Evolutionary conservation across 108 stramenopile species (phyloP), one percentile per base, ranked within the genome.

Genomic region (Nitzschia inconspicua): DNA sequence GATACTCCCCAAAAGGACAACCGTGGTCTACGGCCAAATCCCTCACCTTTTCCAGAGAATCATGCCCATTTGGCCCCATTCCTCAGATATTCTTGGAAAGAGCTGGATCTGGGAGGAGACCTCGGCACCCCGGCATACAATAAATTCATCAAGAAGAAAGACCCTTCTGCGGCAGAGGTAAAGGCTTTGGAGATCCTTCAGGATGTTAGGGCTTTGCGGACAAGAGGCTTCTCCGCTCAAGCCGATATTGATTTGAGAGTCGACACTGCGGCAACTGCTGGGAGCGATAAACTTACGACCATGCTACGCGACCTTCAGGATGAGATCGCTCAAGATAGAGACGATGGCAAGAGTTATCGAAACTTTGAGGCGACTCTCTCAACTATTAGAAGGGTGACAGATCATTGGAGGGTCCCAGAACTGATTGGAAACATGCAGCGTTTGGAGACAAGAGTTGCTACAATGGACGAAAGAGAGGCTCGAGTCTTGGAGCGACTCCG

Each of bases 61-160:
- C 13, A 51, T 30, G 30, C 50, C 29, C 50, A 51, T 19, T 25
- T 51, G 50, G 25, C 27, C 18, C 50, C 50, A 18, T 31, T 51
- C 4, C 4, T 51, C 7, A 19, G 50, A 14, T 51, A 51, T 51
- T 51, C 50, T 19, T 61, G 60, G 60, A 7, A 35, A 8, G 31
- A 24, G 9, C 23, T 61, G 31, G 60, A 34, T 9, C 25, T 61
- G 31, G 60, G 60, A 2, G 36, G 13, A 43, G 34, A 30, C 7
- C 16, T 10, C 13, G 60, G 60, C 47, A 61, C 60, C 3, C 60
- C 60, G 4, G 46, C 47, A 3, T 61, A 48, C 31, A 61, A 61
- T 48, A 20, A 28, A 19, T 51, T 29, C 19, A 13, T 51, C 16
- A 19, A 25, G 13, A 13, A 13, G 16, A 29, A 13, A 30, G 50